phyloP scores from a whole-genome alignment of 495 filamentous ascomycete genomes.

The Penicillium cinerascens region DNA sequence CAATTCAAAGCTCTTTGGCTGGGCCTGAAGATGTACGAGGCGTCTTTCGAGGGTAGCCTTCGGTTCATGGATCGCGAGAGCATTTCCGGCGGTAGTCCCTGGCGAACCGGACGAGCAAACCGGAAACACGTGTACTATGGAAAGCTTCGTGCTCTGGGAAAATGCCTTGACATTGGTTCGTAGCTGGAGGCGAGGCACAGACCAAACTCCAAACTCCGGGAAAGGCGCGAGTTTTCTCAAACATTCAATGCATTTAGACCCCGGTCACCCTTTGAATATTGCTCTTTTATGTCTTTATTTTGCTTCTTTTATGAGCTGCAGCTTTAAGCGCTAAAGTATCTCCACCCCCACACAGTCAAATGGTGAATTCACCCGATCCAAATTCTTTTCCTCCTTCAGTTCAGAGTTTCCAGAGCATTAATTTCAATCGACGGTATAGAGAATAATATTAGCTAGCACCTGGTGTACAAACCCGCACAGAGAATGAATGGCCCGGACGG shows the following conservation, averaged over 20 bases:
- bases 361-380: neutral
- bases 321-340: neutral
- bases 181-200: conserved; percentile 9
- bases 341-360: neutral
- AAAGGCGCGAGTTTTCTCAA: neutral
- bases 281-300: neutral
- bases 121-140: conserved; percentile 7
- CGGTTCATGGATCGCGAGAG: conserved; percentile 7
- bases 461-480: neutral
- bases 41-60: neutral
- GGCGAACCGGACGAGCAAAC: conserved; percentile 23
- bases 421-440: neutral
- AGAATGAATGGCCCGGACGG: conserved; percentile 3
- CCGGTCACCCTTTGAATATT: too few species aligned
- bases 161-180: conserved; percentile 6
- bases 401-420: neutral
- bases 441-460: neutral
- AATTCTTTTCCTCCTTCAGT: neutral
- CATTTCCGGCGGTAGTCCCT: conserved; percentile 14
- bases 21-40: neutral
- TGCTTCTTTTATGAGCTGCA: neutral
- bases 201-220: conserved; percentile 3
- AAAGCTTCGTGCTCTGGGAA: neutral
- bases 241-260: too few species aligned
- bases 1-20: neutral